These are phyloP conservation scores for Pelargonium myrrhifolium DNA, from an alignment of 441 rosid species.

Conservation along the genomic window DNA sequence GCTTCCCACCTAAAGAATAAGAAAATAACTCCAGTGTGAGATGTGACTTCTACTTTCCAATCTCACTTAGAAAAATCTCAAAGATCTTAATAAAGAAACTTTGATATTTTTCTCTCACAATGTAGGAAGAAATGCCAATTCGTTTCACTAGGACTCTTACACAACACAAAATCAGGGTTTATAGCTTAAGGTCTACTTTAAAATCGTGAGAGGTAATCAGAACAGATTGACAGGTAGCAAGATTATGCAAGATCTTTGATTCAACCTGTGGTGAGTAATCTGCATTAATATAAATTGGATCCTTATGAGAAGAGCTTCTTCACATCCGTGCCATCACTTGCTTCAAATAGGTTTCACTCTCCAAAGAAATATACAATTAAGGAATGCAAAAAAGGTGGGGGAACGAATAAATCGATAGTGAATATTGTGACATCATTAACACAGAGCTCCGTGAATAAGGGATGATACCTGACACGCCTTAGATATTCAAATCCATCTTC, in stretches of 20 bases:
- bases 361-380: background rate
- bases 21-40: background rate
- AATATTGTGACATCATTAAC: conserved; percentile 1
- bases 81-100: background rate
- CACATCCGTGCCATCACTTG: background rate
- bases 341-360: background rate
- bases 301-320: background rate
- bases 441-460: background rate
- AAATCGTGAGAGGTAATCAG: no score
- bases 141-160: background rate
- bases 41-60: background rate
- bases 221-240: no score
- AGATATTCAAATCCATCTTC: conserved; percentile 85
- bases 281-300: background rate
- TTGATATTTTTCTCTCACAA: background rate
- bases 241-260: no score
- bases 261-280: background rate
- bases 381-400: background rate
- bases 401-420: background rate
- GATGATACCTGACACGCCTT: conserved; percentile 71
- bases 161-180: background rate
- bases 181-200: background rate
- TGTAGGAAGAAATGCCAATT: background rate
- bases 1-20: conserved; percentile 76
- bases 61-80: background rate